phyloP scores from a whole-genome alignment of 164 flowering plant species.

The Stephania japonica region DNA sequence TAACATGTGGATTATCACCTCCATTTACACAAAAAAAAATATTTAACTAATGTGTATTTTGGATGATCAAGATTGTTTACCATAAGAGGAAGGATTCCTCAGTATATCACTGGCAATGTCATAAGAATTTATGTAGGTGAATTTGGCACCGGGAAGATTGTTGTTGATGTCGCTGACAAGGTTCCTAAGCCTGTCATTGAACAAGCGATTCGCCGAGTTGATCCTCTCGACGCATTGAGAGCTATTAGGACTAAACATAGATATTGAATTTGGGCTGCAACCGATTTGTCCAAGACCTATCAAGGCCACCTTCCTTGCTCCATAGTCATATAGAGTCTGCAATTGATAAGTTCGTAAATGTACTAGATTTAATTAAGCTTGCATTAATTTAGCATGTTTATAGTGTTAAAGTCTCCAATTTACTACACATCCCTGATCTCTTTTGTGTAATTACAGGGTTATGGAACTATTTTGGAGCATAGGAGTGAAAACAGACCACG shows the following conservation, averaged over 20 bases:
- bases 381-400: not conserved
- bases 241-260: conserved; percentile 45
- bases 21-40: not conserved
- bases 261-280: conserved; percentile 62
- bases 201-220: conserved; percentile 47
- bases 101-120: conserved; percentile 55
- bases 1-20: too few species aligned
- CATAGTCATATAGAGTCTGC: conserved; percentile 56
- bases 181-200: conserved; percentile 39
- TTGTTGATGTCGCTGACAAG: conserved; percentile 37
- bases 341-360: too few species aligned
- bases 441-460: not conserved
- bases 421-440: not conserved
- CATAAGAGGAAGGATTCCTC: conserved; percentile 37
- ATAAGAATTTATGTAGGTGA: conserved; percentile 48
- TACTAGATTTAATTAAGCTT: too few species aligned
- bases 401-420: not conserved
- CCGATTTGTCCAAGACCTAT: conserved; percentile 70
- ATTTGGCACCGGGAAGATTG: conserved; percentile 33
- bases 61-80: conserved; percentile 20
- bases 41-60: not conserved
- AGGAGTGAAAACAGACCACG: not conserved
- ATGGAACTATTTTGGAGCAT: not conserved
- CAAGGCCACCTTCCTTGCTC: conserved; percentile 80
- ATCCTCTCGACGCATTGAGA: conserved; percentile 40